Evolutionary conservation across 2,329 filamentous ascomycete genomes (phyloP).

Genomic region (Sporothrix variecibatus): DNA sequence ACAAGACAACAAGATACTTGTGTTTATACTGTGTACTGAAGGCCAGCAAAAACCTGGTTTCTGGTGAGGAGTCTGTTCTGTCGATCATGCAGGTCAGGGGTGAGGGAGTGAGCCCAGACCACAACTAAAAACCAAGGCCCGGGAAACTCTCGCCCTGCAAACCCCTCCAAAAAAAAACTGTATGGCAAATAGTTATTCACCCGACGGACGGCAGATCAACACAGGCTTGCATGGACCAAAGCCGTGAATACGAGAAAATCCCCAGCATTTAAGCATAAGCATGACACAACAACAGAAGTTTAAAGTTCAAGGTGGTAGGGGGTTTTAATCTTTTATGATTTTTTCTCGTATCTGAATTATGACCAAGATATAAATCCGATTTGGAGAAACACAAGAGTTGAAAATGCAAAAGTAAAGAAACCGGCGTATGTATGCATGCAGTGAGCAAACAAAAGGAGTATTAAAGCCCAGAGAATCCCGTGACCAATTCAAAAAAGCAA

Average conservation of each 20-base stretch:
- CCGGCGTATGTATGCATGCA: not conserved
- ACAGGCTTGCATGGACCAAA: not conserved
- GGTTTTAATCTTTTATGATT: not conserved
- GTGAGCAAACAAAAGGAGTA: slow-evolving; percentile 8
- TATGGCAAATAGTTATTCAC: not conserved
- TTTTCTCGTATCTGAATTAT: slow-evolving; percentile 1
- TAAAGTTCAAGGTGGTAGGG: not conserved
- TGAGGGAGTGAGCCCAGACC: not conserved
- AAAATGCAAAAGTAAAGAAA: not conserved
- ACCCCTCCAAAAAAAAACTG: not conserved
- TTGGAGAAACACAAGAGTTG: not conserved
- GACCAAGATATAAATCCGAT: not conserved
- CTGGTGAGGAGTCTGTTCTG: not conserved
- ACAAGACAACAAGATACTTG: not conserved
- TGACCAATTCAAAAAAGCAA: not conserved
- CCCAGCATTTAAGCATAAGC: not conserved
- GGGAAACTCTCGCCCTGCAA: too few relatives aligned
- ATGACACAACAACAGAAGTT: not conserved
- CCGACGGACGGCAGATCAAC: not conserved
- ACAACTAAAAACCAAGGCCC: too few relatives aligned
- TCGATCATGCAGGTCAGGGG: not conserved
- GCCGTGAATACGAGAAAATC: not conserved
- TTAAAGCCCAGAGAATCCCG: slow-evolving; percentile 3
- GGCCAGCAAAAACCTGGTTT: not conserved
- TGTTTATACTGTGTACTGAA: not conserved